Evolutionary conservation across 345 rosid genomes (phyloP), one percentile per base, ranked within the genome.

Genomic region (Limnanthes douglasii): DNA sequence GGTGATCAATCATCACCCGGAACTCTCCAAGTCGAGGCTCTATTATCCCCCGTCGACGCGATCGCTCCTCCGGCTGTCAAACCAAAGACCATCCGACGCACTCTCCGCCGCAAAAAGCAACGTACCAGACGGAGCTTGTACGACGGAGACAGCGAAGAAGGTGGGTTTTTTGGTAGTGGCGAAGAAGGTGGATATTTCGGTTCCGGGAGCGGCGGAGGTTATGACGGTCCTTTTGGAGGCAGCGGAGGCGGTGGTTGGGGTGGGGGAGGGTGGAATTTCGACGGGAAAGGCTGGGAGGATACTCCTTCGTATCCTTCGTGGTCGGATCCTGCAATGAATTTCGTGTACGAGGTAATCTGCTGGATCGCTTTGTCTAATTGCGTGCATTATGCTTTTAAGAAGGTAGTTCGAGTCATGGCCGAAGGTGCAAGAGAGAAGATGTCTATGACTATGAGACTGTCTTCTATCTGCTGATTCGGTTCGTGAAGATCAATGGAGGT

Each of bases 351-450:
- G 62, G 98, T 90, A 64, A 54, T 90, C 19, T 72, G 65, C 29
- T 90, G 98, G 98, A 90, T 90, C 6, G 95, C 81, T 0, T 47
- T 90, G 21, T 77, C 98, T 21, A 79, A 68, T 19, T 90, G 98
- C 11, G 68, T 79, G 40, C 95, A 83, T 37, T 90, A 79, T 12
- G 92, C 92, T 0, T 79, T 83, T 48, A 80, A 77, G 72, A 83
- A 64, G 75, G 51, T 70, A 30, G 52, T 61, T 48, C 65, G 69
- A 63, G 58, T 61, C 8, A 41, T 66, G 15, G 52, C 77, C 0
- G 77, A 55, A 41, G 56, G 66, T 13, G 73, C 41, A 9, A 61
- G 95, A 39, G 90, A 63, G 54, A 83, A 74, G 64, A 47, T 61
- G 49, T 62, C 66, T 11, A 42, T 81, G 17, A 49, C 66, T 11